Evolutionary conservation across 2,329 filamentous ascomycete genomes (phyloP), one percentile per base, ranked within the genome.

Genomic region (Byssochlamys sp.): DNA sequence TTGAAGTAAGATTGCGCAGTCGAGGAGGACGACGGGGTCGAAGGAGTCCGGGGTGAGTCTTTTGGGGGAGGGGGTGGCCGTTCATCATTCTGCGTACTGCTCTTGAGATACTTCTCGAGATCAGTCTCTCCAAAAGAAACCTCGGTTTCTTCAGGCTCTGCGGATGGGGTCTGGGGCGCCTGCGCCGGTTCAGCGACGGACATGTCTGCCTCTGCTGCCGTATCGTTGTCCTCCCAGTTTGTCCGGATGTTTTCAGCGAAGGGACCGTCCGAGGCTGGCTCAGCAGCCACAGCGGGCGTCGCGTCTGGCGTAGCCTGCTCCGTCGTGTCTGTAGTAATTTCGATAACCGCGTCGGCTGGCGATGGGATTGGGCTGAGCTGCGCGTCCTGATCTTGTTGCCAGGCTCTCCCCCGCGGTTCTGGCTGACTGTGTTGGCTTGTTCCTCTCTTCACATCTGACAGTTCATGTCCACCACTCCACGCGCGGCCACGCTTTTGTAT

Each of bases 1-100:
- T 77, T 75, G 57, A 77, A 76, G 58, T 75, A 77, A 2, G 75
- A 76, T 55, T 75, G 72, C 3, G 63, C 65, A 60, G 69, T 65
- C 50, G 64, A 68, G 2, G 64, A 68, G 3, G 69, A 67, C 12
- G 71, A 71, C n/a, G 65, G 61, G 48, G 64, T 62, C 29, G 67
- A 67, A 35, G 57, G 62, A 50, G 57, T 62, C 26, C 61, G 66
- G 4, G 70, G 66, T 2, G 66, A 69, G 56, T 65, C 71, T 62
- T 74, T 75, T 2, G 73, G 71, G 25, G 72, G 73, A 5, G 69
- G 69, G 4, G 65, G 63, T 19, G 65, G 61, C 25, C 60, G 61
- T 53, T 68, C 69, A 61, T 71, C 65, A 52, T 63, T 65, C 25
- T 71, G 65, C 35, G 66, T 67, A 14, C 67, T 76, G 57, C 67